Evolutionary conservation across 768 basidiomycete genomes (phyloP), one percentile per base, ranked within the genome.

Genomic region (Termitomyces sp.): DNA sequence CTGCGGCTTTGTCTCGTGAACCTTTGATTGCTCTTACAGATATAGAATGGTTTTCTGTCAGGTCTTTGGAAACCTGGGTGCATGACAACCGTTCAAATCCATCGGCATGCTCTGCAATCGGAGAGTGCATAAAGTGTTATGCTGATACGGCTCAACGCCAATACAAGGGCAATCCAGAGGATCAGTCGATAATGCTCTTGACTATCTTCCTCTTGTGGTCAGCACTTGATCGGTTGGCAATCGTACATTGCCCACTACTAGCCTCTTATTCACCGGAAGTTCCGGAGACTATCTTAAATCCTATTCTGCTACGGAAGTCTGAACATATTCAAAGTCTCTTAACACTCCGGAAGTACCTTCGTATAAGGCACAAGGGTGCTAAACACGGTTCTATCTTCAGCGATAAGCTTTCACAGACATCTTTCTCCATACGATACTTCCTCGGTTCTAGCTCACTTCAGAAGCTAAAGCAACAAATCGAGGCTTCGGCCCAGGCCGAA

Each of bases 171-270:
- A 77, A 71, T 45, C 73, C 77, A 8, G 77, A 80, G 56, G 62
- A 69, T 31, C 39, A 68, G 4, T 81, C 80, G 0, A 54, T 75
- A 2, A 77, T 83, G 72, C 59, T 82, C 42, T 63, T 83, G 47
- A 76, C 76, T 5, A 57, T 75, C 33, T 62, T 81, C 24, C 75
- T 80, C 33, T 69, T 83, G 18, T 83, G 82, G 81, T 68, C 77
- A 1, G 77, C 74, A 0, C 66, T 82, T 5, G 81, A 83, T 60
- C 70, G 60, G 26, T 33, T 76, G 15, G 70, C 65, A 2, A 64
- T 75, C 20, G 41, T 39, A 18, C 65, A 70, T 24, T 65, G 67
- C 37, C 76, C 81, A 2, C 68, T 81, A 10, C 65, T 83, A 5
- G 44, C 42, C 0, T 65, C 75, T 5, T 83, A 79, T 54, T 76